Percentiles rank a stretch among this genome's conserved stretches.
Conservation (phyloP, 805 yeast genomes). For the Kurtzmaniella fragi region DNA sequence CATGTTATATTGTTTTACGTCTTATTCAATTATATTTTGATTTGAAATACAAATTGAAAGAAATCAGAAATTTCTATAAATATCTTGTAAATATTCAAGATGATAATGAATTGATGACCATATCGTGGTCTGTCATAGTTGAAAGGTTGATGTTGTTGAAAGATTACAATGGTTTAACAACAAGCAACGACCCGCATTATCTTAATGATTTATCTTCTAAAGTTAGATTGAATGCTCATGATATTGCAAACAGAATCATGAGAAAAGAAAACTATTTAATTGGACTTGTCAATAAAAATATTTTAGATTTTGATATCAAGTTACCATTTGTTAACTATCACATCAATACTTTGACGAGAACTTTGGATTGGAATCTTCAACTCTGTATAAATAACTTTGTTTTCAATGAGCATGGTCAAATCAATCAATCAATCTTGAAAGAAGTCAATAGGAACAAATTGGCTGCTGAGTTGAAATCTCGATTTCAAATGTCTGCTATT, state of each 20-base stretch:
- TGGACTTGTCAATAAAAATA: constrained; percentile 76
- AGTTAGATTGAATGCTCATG: constrained; percentile 82
- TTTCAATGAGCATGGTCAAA: constrained; percentile 78
- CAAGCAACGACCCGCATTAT: constrained; percentile 18
- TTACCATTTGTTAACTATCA: constrained; percentile 11
- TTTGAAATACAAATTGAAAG: constrained; percentile 56
- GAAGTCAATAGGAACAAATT: constrained; percentile 64
- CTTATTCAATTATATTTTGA: constrained; percentile 55
- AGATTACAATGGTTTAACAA: constrained; percentile 71
- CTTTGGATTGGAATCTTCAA: constrained; percentile 91
- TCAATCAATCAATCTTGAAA: constrained; percentile 65
- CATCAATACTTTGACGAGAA: constrained; percentile 59
- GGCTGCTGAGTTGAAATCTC: constrained; percentile 62
- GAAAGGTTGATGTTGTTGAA: constrained; percentile 67
- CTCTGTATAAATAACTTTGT: constrained; percentile 82
- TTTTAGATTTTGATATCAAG: constrained; percentile 57
- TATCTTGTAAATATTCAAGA: constrained; percentile 68
- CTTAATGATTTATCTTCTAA: constrained; percentile 60
- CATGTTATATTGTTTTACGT: constrained; percentile 47
- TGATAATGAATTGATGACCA: constrained; percentile 77
- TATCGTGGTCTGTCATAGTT: constrained; percentile 87
- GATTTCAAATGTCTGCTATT: constrained; percentile 85
- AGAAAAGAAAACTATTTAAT: constrained; percentile 90
- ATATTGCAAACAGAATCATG: constrained; percentile 93
- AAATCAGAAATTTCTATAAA: constrained; percentile 71